phyloP scores from a whole-genome alignment of 83 land plant species.

The Picea mariana region DNA sequence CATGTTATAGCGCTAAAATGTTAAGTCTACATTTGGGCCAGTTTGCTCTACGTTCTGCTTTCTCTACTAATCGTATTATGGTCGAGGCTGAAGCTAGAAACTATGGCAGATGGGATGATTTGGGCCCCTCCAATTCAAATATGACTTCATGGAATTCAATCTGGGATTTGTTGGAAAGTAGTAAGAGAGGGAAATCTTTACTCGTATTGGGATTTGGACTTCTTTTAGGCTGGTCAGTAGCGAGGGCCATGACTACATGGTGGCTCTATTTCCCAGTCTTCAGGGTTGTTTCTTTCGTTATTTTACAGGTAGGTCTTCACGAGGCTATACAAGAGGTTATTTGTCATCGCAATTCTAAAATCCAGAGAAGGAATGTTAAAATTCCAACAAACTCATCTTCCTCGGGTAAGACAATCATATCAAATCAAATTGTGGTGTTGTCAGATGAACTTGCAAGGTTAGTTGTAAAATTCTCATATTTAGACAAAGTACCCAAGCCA shows the following conservation, averaged over 20 bases:
- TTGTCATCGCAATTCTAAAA: no score
- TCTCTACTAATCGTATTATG: no score
- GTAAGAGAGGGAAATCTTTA: conserved; percentile 9
- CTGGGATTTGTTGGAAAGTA: conserved; percentile 12
- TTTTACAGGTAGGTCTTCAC: no score
- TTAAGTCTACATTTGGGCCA: no score
- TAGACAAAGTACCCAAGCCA: not conserved
- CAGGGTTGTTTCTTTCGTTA: not conserved
- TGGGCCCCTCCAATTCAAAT: not conserved
- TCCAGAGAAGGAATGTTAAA: no score
- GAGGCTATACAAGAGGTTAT: no score
- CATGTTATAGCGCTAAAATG: no score
- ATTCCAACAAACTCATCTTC: no score
- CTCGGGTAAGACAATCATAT: not conserved
- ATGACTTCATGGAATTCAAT: not conserved
- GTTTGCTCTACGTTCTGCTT: no score
- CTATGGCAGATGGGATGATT: not conserved
- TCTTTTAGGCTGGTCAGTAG: conserved; percentile 6
- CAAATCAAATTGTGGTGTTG: not conserved
- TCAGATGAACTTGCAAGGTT: not conserved
- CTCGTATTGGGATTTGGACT: conserved; percentile 13
- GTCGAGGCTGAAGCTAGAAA: no score
- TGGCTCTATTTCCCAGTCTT: conserved; percentile 4
- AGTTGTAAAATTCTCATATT: not conserved
- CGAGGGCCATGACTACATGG: conserved; percentile 7